Evolutionary conservation across 1,139 yeast genomes (phyloP).

Genomic region (Saccharomyces hybrid): DNA sequence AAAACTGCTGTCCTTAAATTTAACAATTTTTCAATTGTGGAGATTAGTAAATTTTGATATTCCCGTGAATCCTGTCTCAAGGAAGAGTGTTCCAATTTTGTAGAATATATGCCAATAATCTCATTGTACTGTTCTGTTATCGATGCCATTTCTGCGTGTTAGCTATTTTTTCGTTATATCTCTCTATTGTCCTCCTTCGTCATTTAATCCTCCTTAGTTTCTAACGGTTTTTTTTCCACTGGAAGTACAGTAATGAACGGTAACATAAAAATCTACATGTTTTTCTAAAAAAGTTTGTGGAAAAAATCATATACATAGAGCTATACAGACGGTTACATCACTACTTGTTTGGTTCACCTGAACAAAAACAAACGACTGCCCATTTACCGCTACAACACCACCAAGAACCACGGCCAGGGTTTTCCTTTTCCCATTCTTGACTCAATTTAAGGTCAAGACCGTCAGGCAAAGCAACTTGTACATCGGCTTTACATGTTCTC

Average conservation of each 20-base stretch:
- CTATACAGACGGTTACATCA: background rate
- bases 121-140: background rate
- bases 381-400: slow-evolving; percentile 91
- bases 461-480: slow-evolving; percentile 72
- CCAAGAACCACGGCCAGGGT: slow-evolving; percentile 57
- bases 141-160: background rate
- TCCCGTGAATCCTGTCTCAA: slow-evolving; percentile 33
- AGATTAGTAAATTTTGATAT: slow-evolving; percentile 28
- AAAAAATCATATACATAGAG: background rate
- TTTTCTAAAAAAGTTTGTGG: background rate
- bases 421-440: slow-evolving; percentile 47
- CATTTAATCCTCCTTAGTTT: background rate
- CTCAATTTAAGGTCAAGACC: slow-evolving; percentile 68
- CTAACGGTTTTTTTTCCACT: background rate
- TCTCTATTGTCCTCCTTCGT: background rate
- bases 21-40: slow-evolving; percentile 26
- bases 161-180: background rate
- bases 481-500: slow-evolving; percentile 96
- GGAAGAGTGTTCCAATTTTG: background rate
- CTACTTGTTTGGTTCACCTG: slow-evolving; percentile 15
- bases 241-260: background rate
- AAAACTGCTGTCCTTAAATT: slow-evolving; percentile 31
- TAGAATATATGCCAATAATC: background rate
- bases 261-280: background rate
- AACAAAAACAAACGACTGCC: slow-evolving; percentile 71